Conservation (phyloP, 83 land plant species). For the Diphasiastrum complanatum region DNA sequence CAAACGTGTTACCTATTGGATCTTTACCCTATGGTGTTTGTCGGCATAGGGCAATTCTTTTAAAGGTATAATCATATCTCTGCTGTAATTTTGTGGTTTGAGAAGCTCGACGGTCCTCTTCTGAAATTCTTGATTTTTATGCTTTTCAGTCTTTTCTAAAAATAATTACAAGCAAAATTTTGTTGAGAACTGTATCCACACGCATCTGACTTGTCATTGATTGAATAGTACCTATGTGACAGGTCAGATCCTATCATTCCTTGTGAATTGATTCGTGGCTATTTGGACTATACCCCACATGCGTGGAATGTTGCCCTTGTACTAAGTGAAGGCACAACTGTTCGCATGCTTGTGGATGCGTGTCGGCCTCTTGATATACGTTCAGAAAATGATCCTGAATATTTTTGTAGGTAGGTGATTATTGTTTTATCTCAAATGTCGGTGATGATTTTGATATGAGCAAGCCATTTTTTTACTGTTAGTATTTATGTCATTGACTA, state of each 20-base stretch:
- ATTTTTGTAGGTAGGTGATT: constrained; percentile 62
- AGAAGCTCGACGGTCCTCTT: neutral
- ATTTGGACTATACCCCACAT: constrained; percentile 84
- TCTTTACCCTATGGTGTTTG: constrained; percentile 78
- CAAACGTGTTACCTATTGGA: constrained; percentile 86
- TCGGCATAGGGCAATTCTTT: constrained; percentile 87
- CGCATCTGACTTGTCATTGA: constrained; percentile 8
- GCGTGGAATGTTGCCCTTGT: constrained; percentile 84
- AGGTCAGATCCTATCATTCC: constrained; percentile 76
- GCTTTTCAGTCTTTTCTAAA: neutral
- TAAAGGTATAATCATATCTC: constrained; percentile 51
- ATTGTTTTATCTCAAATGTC: neutral
- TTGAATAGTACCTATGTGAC: constrained; percentile 83
- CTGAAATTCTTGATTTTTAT: neutral
- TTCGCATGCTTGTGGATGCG: constrained; percentile 83
- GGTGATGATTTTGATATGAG: constrained; percentile 10
- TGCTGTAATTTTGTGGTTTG: neutral
- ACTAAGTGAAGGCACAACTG: constrained; percentile 35
- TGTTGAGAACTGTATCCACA: no score
- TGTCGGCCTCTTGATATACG: constrained; percentile 87
- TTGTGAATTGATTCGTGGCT: constrained; percentile 92
- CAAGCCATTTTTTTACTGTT: no score
- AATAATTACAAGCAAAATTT: no score
- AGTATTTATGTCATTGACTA: no score
- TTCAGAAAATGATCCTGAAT: constrained; percentile 82